phyloP scores from a whole-genome alignment of 2,329 filamentous ascomycete genomes.

The Fusarium concolor region DNA sequence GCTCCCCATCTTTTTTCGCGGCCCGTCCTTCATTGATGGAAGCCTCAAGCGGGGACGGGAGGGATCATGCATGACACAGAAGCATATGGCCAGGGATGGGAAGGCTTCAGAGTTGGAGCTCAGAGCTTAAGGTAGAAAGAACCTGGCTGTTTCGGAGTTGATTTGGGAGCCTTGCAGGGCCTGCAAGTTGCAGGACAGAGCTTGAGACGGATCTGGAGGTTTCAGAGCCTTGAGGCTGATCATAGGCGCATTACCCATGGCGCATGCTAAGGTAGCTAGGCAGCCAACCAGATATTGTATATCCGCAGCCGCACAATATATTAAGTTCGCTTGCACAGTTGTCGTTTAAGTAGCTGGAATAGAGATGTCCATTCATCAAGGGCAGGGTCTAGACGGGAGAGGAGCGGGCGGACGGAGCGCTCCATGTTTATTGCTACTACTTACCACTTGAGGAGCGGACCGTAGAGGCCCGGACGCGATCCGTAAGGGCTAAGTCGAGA shows the following conservation, averaged over 20 bases:
- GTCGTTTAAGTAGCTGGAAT: neutral
- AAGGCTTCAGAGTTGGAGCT: slow-evolving; percentile 17
- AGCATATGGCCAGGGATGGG: slow-evolving; percentile 30
- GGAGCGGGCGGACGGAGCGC: slow-evolving; percentile 22
- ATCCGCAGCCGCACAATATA: neutral
- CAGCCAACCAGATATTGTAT: neutral
- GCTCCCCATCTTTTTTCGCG: slow-evolving; percentile 36
- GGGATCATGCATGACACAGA: slow-evolving; percentile 40
- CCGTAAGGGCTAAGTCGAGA: slow-evolving; percentile 27
- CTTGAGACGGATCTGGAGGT: slow-evolving; percentile 29
- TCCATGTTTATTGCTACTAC: slow-evolving; percentile 17
- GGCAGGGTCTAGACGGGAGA: slow-evolving; percentile 22
- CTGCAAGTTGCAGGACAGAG: slow-evolving; percentile 27
- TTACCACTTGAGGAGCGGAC: slow-evolving; percentile 41
- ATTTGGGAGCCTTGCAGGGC: slow-evolving; percentile 24
- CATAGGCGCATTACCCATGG: slow-evolving; percentile 4
- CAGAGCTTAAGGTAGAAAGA: slow-evolving; percentile 7
- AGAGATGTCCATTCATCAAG: neutral
- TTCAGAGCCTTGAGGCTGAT: slow-evolving; percentile 32
- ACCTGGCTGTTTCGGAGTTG: slow-evolving; percentile 19
- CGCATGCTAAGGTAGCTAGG: neutral
- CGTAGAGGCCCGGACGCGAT: slow-evolving; percentile 41
- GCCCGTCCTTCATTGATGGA: slow-evolving; percentile 34
- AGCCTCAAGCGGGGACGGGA: slow-evolving; percentile 34
- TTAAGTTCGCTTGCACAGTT: neutral